Percentiles rank a stretch among this genome's conserved stretches.
Conservation (phyloP, 805 yeast species). For the Metschnikowia proteae region DNA sequence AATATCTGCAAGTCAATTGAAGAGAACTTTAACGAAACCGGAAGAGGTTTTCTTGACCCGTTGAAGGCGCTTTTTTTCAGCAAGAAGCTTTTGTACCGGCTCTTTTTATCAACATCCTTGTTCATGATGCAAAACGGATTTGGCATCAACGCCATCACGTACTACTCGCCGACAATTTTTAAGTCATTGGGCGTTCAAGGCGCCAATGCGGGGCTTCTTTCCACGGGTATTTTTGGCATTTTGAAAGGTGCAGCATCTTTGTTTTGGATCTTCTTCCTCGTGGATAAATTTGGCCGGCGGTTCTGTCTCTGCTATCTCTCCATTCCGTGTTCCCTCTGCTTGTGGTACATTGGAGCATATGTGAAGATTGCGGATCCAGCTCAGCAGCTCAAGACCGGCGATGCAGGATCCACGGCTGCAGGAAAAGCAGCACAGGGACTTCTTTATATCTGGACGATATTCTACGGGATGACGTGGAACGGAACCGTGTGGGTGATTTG, state of each 20-base stretch:
- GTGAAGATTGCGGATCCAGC: slow-evolving; percentile 36
- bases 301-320: slow-evolving; percentile 37
- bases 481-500: slow-evolving; percentile 48
- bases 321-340: slow-evolving; percentile 38
- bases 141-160: slow-evolving; percentile 49
- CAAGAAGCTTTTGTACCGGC: slow-evolving; percentile 29
- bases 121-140: slow-evolving; percentile 45
- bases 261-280: slow-evolving; percentile 43
- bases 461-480: slow-evolving; percentile 43
- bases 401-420: slow-evolving; percentile 29
- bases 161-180: slow-evolving; percentile 52
- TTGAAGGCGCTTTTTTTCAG: slow-evolving; percentile 30
- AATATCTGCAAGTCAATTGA: slow-evolving; percentile 23
- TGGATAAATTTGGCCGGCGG: slow-evolving; percentile 47
- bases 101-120: slow-evolving; percentile 35
- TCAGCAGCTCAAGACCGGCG: slow-evolving; percentile 20
- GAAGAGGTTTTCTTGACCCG: slow-evolving; percentile 40
- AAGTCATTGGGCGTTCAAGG: slow-evolving; percentile 47
- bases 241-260: slow-evolving; percentile 44
- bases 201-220: slow-evolving; percentile 41
- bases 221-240: slow-evolving; percentile 53
- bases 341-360: slow-evolving; percentile 49
- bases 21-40: slow-evolving; percentile 27
- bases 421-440: slow-evolving; percentile 44
- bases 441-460: slow-evolving; percentile 45